A percentile compares a stretch with the other conserved stretches of the same genome.
These are phyloP conservation scores for Diaporthe batatas DNA, from an alignment of 2,329 filamentous ascomycete species.

Conservation along the genomic window DNA sequence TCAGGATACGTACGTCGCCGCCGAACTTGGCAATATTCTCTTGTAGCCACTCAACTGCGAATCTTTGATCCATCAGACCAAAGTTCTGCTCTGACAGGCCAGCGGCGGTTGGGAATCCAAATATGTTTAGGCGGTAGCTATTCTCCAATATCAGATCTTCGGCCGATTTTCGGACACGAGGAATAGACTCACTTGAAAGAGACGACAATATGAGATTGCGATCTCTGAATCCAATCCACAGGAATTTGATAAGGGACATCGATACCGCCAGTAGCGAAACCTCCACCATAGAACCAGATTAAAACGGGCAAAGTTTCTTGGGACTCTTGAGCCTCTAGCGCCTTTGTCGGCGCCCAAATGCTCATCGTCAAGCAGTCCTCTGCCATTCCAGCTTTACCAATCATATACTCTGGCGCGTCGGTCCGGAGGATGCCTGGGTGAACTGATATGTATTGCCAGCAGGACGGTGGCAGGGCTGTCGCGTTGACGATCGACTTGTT, in stretches of 20 bases:
- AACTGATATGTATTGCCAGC: conserved; percentile 30
- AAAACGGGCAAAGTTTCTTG: conserved; percentile 55
- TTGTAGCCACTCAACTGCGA: conserved; percentile 64
- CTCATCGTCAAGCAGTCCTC: conserved; percentile 61
- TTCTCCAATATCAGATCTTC: background rate
- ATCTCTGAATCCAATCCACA: conserved; percentile 56
- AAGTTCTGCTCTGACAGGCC: conserved; percentile 56
- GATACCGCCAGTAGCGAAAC: conserved; percentile 58
- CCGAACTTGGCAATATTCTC: conserved; percentile 65
- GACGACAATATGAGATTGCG: conserved; percentile 49
- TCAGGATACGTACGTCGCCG: conserved; percentile 53
- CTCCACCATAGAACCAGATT: conserved; percentile 63
- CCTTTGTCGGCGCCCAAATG: conserved; percentile 55
- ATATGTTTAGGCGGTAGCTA: conserved; percentile 51
- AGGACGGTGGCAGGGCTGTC: conserved; percentile 47
- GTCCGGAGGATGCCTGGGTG: conserved; percentile 31
- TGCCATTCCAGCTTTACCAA: conserved; percentile 42
- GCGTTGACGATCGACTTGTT: conserved; percentile 50
- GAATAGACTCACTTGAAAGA: conserved; percentile 26
- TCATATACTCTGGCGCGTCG: conserved; percentile 46
- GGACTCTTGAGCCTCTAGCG: conserved; percentile 7
- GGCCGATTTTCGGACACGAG: too few relatives aligned
- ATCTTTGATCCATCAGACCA: conserved; percentile 66
- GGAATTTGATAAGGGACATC: conserved; percentile 62
- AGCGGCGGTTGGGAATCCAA: conserved; percentile 51